Conservation (phyloP, 1,284 basidiomycete species). For the Agaricales sp. region DNA sequence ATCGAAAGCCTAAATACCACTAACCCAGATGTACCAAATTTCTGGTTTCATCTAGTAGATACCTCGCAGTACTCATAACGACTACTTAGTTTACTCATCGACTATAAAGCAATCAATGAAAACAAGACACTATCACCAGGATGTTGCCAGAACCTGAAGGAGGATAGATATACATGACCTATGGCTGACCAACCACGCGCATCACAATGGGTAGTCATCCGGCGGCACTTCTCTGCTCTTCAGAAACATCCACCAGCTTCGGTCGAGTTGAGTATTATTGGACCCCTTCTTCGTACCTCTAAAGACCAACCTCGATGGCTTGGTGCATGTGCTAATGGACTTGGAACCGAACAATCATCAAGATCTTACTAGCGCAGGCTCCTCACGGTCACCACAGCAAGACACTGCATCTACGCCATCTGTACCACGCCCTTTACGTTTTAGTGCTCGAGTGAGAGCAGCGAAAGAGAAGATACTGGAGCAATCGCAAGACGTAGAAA, state of each 20-base stretch:
- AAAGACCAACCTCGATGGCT: constrained; percentile 54
- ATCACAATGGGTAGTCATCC: too few species aligned
- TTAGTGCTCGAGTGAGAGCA: constrained; percentile 3
- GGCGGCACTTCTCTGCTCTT: too few species aligned
- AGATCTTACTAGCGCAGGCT: constrained; percentile 60
- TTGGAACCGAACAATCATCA: constrained; percentile 56
- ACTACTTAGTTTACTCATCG: too few species aligned
- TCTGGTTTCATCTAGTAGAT: too few species aligned
- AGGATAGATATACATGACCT: too few species aligned
- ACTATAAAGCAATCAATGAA: too few species aligned
- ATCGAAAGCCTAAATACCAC: too few species aligned
- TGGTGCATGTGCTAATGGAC: constrained; percentile 77
- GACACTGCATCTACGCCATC: constrained; percentile 24
- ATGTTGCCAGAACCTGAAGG: too few species aligned
- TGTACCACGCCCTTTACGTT: constrained; percentile 8
- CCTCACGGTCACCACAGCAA: constrained; percentile 27
- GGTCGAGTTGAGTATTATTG: constrained; percentile 10
- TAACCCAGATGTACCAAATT: too few species aligned
- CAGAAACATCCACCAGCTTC: constrained; percentile 24
- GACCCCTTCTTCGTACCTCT: constrained; percentile 9
- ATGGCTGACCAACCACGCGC: too few species aligned
- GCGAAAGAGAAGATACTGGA: neutral
- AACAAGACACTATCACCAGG: too few species aligned
- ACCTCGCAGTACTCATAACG: too few species aligned
- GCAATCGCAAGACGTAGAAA: neutral